A percentile compares a stretch with the other conserved stretches of the same genome.
These are phyloP conservation scores for Xylaria digitata DNA, from an alignment of 2,329 filamentous ascomycete genomes.

Conservation along the genomic window DNA sequence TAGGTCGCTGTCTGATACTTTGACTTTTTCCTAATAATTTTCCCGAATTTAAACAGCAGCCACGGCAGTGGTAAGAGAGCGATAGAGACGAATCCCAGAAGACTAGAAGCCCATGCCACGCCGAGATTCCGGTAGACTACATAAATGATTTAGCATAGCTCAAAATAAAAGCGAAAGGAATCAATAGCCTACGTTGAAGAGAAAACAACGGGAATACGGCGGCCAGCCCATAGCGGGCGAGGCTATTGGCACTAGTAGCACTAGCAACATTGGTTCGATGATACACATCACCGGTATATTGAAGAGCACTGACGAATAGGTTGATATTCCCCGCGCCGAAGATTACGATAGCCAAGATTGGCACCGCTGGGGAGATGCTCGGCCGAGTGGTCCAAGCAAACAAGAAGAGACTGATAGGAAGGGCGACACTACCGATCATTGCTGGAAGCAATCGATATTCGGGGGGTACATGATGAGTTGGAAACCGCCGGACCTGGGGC, in stretches of 20 bases:
- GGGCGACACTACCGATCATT: conserved; percentile 66
- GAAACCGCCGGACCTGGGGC: conserved; percentile 49
- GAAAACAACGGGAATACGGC: conserved; percentile 71
- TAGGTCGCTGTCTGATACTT: conserved; percentile 53
- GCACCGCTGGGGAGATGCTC: conserved; percentile 62
- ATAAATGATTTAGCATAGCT: conserved; percentile 12
- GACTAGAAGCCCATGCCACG: conserved; percentile 59
- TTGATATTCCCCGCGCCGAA: conserved; percentile 71
- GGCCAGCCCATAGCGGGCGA: conserved; percentile 66
- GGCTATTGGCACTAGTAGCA: conserved; percentile 68
- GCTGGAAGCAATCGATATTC: conserved; percentile 69
- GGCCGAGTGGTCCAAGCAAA: conserved; percentile 66
- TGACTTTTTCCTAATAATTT: conserved; percentile 54
- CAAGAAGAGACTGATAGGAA: conserved; percentile 68
- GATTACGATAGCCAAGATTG: conserved; percentile 62
- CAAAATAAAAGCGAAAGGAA: not conserved
- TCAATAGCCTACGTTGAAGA: conserved; percentile 61
- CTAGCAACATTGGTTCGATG: conserved; percentile 66
- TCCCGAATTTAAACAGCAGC: conserved; percentile 63
- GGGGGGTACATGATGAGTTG: conserved; percentile 53
- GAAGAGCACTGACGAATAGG: conserved; percentile 62
- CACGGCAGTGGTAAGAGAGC: conserved; percentile 63
- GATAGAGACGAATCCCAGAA: conserved; percentile 61
- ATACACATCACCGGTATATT: conserved; percentile 64
- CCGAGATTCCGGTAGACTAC: conserved; percentile 59